Evolutionary conservation across 2,329 filamentous ascomycete species (phyloP).

Genomic region (Pestalotiopsis fici): DNA sequence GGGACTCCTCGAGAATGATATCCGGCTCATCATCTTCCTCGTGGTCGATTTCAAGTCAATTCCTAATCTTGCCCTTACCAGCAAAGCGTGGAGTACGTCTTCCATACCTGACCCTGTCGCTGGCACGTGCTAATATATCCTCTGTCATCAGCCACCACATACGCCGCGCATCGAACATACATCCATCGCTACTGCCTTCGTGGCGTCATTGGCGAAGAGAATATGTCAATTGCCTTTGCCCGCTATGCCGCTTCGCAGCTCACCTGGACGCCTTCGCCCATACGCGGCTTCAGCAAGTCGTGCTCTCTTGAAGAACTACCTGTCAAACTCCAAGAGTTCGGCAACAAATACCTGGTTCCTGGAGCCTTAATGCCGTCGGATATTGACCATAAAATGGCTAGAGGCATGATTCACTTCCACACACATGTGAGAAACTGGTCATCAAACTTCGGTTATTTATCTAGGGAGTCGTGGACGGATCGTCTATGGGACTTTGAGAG

Average conservation of each 20-base stretch:
- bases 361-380: neutral
- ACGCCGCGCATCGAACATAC: neutral
- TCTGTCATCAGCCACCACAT: too few species aligned
- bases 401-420: neutral
- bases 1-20: too few species aligned
- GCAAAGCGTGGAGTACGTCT: neutral
- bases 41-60: neutral
- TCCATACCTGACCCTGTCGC: neutral
- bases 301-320: neutral
- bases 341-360: neutral
- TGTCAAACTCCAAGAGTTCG: neutral
- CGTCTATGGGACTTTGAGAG: too few species aligned
- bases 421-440: neutral
- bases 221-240: neutral
- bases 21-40: neutral
- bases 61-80: neutral
- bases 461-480: too few species aligned
- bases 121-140: too few species aligned
- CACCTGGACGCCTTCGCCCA: neutral
- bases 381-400: neutral
- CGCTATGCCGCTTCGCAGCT: neutral
- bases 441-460: too few species aligned
- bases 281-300: neutral
- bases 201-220: neutral
- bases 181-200: neutral